These are phyloP conservation scores for Boletus reticuloceps DNA, from an alignment of 768 basidiomycete genomes.

Conservation along the genomic window DNA sequence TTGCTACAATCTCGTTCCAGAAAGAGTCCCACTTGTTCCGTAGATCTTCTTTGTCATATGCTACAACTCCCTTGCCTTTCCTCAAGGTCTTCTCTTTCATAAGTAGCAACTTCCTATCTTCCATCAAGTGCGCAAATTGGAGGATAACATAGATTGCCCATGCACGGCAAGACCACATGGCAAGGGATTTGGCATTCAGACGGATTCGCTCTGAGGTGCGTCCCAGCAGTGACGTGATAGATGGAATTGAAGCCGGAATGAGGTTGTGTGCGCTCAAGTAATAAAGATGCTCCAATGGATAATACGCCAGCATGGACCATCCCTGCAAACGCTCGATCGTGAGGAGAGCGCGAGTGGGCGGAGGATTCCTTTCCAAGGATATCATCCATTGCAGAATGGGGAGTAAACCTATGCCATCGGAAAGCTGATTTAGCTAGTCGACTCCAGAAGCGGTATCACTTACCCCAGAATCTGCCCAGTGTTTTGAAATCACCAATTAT, in stretches of 20 bases:
- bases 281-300: slow-evolving; percentile 74
- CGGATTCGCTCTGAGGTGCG: slow-evolving; percentile 40
- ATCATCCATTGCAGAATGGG: slow-evolving; percentile 81
- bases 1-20: slow-evolving; percentile 69
- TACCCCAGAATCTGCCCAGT: slow-evolving; percentile 80
- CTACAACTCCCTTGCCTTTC: slow-evolving; percentile 54
- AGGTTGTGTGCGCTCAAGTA: slow-evolving; percentile 63
- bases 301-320: slow-evolving; percentile 72
- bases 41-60: slow-evolving; percentile 55
- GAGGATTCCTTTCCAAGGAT: slow-evolving; percentile 66
- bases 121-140: slow-evolving; percentile 69
- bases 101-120: slow-evolving; percentile 61
- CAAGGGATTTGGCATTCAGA: slow-evolving; percentile 47
- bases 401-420: slow-evolving; percentile 52
- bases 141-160: slow-evolving; percentile 80
- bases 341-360: slow-evolving; percentile 65
- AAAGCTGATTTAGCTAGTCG: not conserved
- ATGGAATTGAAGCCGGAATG: slow-evolving; percentile 53
- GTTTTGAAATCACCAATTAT: slow-evolving; percentile 67
- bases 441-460: slow-evolving; percentile 17
- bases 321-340: slow-evolving; percentile 79
- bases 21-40: slow-evolving; percentile 60
- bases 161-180: slow-evolving; percentile 73
- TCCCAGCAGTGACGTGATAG: slow-evolving; percentile 42
- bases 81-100: slow-evolving; percentile 52